Evolutionary conservation across 306 rosid species (phyloP), one percentile per base, ranked within the genome.

Genomic region (Inga laurina): DNA sequence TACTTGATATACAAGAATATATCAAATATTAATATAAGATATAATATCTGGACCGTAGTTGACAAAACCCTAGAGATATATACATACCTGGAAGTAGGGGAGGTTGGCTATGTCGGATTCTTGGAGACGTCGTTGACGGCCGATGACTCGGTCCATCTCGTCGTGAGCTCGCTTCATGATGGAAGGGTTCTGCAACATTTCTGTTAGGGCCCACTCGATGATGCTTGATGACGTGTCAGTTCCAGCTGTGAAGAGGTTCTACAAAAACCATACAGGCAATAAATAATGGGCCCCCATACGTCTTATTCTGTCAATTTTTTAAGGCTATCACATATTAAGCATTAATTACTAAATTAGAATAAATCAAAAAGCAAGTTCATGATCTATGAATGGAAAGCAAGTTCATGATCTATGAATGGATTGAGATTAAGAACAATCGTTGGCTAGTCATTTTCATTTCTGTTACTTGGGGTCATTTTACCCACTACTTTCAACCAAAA

Each of bases 161-260:
- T 72, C 10, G 7, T 72, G 76, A 11, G 57, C 76, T 45, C 39
- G 37, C 57, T 72, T 45, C 54, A 72, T n/a, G 57, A 44, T 72
- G 18, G 39, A 44, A 24, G 57, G 76, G 57, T 72, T 72, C 45
- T 45, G 51, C n/a, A 72, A 15, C 76, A 72, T 45, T 30, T 72
- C 76, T 22, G 57, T 11, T 7, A 66, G 72, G 44, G 72, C 44
- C 72, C 72, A 66, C 44, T 66, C 72, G 5, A 66, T 66, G 21
- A 43, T 0, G 39, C 57, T 21, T 14, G 85, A 82, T 21, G 88
- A 85, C 12, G 88, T 85, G 56, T 85, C 88, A 4, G 88, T 85
- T 9, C 88, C 88, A 1, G 88, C 88, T 2, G 85, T 44, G 41
- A 85, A 85, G 3, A 85, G 51, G 61, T 85, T 78, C 88, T 85